A percentile compares a stretch with the other conserved stretches of the same genome.
phyloP scores from a whole-genome alignment of 495 filamentous ascomycete genomes.

The Aspergillus sclerotiicarbonarius region DNA sequence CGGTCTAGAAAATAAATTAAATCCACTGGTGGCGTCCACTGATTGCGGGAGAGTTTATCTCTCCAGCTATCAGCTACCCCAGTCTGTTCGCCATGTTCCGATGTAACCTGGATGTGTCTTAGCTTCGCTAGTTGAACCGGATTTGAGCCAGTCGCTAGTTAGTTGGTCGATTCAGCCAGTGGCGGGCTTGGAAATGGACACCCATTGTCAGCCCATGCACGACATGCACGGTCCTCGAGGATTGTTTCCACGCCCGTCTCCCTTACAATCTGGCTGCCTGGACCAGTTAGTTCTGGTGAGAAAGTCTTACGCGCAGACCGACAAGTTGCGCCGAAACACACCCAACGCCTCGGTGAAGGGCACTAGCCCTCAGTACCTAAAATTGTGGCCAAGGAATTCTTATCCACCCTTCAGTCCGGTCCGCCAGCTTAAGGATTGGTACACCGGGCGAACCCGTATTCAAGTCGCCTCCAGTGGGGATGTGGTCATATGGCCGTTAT shows the following conservation, averaged over 20 bases:
- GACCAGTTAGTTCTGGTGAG: background rate
- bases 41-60: slow-evolving; percentile 2
- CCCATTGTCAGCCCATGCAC: slow-evolving; percentile 4
- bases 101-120: background rate
- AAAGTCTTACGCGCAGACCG: background rate
- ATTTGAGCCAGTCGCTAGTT: background rate
- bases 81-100: slow-evolving; percentile 6
- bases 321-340: background rate
- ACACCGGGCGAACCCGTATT: too few relatives aligned
- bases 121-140: background rate
- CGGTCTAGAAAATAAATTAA: slow-evolving; percentile 9
- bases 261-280: background rate
- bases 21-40: background rate
- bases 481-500: background rate
- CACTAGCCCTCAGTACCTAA: too few relatives aligned
- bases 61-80: slow-evolving; percentile 8
- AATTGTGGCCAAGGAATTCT: too few relatives aligned
- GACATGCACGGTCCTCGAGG: slow-evolving; percentile 3
- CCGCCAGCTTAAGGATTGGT: too few relatives aligned
- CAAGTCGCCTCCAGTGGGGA: background rate
- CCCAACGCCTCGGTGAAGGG: background rate
- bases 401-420: too few relatives aligned
- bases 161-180: background rate
- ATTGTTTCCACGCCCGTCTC: background rate
- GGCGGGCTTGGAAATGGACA: background rate